Conservation (phyloP, 805 yeast genomes). For the Ogataea trehaloabstinens region DNA sequence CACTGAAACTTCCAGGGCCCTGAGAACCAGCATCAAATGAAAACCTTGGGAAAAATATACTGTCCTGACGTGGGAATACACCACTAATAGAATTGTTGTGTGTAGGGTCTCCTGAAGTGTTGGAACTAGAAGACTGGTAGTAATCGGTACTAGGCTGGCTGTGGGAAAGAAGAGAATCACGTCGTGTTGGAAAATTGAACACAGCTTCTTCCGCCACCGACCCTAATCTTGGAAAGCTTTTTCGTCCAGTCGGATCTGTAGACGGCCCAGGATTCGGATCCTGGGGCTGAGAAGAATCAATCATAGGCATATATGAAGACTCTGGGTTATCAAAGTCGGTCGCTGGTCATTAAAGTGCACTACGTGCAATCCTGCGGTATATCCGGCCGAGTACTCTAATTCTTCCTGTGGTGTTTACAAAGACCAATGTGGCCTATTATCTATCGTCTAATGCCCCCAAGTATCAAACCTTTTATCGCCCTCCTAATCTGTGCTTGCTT, state of each 20-base stretch:
- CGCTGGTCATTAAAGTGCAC: no score
- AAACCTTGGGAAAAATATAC: constrained; percentile 28
- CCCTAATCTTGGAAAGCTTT: constrained; percentile 16
- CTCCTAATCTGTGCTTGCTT: no score
- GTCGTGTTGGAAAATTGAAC: constrained; percentile 25
- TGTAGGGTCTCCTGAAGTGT: constrained; percentile 6
- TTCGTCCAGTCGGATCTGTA: constrained; percentile 15
- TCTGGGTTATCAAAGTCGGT: no score
- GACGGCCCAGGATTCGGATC: constrained; percentile 20
- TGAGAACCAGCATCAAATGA: constrained; percentile 27
- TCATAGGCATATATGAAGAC: constrained; percentile 19
- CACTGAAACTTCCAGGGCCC: constrained; percentile 16
- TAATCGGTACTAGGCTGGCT: constrained; percentile 17
- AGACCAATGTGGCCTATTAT: no score
- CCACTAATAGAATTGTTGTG: constrained; percentile 21
- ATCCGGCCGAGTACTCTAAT: no score
- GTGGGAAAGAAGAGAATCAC: constrained; percentile 26
- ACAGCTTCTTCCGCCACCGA: constrained; percentile 27
- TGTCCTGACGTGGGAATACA: constrained; percentile 28
- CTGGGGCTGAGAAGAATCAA: constrained; percentile 25
- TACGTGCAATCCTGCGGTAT: no score
- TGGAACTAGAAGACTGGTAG: constrained; percentile 7
- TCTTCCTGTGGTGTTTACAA: no score
- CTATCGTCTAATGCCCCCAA: no score
- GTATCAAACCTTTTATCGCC: no score